Evolutionary conservation across 2,329 filamentous ascomycete species (phyloP).

Genomic region (Beauveria sp.): DNA sequence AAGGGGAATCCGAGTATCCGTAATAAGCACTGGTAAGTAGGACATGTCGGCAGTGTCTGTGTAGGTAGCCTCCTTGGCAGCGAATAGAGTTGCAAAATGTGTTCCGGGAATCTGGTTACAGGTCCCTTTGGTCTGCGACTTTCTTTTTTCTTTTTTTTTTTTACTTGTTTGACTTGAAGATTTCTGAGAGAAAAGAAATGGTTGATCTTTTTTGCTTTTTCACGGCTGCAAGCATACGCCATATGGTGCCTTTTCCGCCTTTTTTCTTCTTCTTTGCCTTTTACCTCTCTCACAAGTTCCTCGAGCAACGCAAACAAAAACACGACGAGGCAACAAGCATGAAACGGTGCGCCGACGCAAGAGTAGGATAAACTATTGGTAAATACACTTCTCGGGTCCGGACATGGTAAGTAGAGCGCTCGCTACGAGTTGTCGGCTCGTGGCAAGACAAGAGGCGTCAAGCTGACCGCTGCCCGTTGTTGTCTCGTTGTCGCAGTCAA

Average conservation of each 20-base stretch:
- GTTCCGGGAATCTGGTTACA: not conserved
- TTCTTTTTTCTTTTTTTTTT: not conserved
- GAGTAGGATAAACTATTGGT: not conserved
- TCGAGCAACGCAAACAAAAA: not conserved
- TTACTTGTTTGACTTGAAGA: not conserved
- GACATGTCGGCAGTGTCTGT: not conserved
- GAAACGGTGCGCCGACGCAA: not conserved
- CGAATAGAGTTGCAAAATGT: not conserved
- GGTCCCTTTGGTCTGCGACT: not conserved
- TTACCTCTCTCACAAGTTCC: not conserved
- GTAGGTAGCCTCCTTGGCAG: not conserved
- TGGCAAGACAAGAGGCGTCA: not conserved
- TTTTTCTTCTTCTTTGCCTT: not conserved
- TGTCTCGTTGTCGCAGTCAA: not conserved
- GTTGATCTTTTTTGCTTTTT: not conserved
- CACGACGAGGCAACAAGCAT: not conserved
- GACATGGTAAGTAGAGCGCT: not conserved
- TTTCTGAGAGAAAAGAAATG: too few species aligned
- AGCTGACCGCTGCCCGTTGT: not conserved
- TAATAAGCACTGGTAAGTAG: not conserved
- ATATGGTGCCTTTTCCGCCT: not conserved
- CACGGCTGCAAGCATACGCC: not conserved
- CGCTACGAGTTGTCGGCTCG: not conserved
- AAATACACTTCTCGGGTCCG: not conserved
- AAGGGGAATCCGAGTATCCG: not conserved